Conservation (phyloP, 148 eudicot species). For the Persicaria maculosa region DNA sequence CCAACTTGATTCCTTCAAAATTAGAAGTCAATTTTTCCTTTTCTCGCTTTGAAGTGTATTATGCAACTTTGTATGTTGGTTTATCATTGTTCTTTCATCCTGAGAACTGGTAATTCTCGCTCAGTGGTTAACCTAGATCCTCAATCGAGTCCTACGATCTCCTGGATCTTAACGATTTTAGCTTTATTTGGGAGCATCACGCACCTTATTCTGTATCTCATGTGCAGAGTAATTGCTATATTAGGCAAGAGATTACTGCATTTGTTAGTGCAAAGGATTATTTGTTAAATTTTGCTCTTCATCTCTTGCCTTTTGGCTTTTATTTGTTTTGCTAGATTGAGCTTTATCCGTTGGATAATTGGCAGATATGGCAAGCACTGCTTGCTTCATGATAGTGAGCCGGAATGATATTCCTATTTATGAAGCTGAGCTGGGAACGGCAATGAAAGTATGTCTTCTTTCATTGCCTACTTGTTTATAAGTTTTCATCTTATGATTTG, state of each 20-base stretch:
- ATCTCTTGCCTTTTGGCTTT: neutral
- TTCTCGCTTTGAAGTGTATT: too few species aligned
- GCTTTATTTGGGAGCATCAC: neutral
- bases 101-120: neutral
- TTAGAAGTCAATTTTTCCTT: too few species aligned
- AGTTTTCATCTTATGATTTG: neutral
- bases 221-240: neutral
- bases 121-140: neutral
- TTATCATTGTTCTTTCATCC: too few species aligned
- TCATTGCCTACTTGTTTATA: neutral
- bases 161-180: neutral
- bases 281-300: neutral
- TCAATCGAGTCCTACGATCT: neutral
- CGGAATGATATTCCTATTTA: constrained; percentile 91
- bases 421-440: constrained; percentile 92
- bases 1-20: too few species aligned
- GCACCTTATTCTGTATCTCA: neutral
- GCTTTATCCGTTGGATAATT: neutral
- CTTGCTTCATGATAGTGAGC: constrained; percentile 95
- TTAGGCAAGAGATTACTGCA: neutral
- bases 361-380: constrained; percentile 44
- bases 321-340: neutral
- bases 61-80: too few species aligned
- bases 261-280: neutral
- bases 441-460: constrained; percentile 47